Percentiles rank a stretch among this genome's conserved stretches.
phyloP scores from a whole-genome alignment of 768 basidiomycete species.

The Hericium alpestre region DNA sequence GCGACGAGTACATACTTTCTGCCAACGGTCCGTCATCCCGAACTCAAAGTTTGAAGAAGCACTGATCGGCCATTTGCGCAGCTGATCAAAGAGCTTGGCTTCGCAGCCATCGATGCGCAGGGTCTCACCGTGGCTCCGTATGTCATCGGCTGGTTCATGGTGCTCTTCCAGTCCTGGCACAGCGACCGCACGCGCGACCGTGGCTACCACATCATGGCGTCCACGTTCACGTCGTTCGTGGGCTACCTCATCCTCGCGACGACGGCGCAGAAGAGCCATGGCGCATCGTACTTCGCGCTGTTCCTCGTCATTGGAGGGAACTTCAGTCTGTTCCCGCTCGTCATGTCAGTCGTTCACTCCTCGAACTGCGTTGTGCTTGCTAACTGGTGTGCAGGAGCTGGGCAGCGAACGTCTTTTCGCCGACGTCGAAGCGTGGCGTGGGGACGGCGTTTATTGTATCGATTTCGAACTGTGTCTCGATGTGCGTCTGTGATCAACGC shows the following conservation, averaged over 20 bases:
- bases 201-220: slow-evolving; percentile 46
- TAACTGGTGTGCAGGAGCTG: slow-evolving; percentile 34
- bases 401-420: slow-evolving; percentile 49
- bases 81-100: slow-evolving; percentile 47
- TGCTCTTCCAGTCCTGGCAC: slow-evolving; percentile 43
- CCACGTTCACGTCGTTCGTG: slow-evolving; percentile 32
- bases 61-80: slow-evolving; percentile 8
- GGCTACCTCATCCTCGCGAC: slow-evolving; percentile 50
- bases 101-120: slow-evolving; percentile 45
- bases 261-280: slow-evolving; percentile 37
- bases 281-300: slow-evolving; percentile 46
- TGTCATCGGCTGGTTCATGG: slow-evolving; percentile 44
- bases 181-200: slow-evolving; percentile 43
- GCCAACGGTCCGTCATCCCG: neutral
- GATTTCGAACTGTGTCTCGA: slow-evolving; percentile 47
- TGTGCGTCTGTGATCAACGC: slow-evolving; percentile 24
- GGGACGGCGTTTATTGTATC: slow-evolving; percentile 53
- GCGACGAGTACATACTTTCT: neutral
- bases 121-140: slow-evolving; percentile 51
- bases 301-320: slow-evolving; percentile 48
- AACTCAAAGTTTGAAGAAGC: neutral
- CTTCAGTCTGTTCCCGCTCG: slow-evolving; percentile 46
- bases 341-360: slow-evolving; percentile 31
- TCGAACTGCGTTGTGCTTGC: neutral
- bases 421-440: slow-evolving; percentile 49